Conservation (phyloP, 1,284 basidiomycete species). For the Pulchroboletus neoregius region DNA sequence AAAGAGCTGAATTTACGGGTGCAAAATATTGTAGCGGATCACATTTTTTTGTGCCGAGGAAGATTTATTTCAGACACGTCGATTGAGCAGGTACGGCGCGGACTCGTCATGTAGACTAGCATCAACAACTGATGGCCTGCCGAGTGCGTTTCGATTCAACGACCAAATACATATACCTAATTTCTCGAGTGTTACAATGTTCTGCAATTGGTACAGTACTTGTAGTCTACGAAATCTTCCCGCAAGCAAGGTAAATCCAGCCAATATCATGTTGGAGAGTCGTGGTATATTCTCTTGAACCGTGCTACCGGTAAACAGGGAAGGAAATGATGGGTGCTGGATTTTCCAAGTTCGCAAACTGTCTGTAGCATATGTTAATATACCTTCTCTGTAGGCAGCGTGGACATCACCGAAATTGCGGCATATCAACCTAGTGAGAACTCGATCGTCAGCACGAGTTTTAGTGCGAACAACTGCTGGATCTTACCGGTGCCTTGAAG, state of each 20-base stretch:
- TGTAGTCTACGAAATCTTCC: not conserved
- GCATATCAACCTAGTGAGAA: conserved; percentile 52
- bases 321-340: conserved; percentile 58
- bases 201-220: not conserved
- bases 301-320: conserved; percentile 48
- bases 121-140: not conserved
- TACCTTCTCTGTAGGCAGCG: not conserved
- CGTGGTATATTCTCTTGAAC: conserved; percentile 8
- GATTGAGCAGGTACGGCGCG: not conserved
- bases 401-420: conserved; percentile 47
- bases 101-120: not conserved
- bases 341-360: conserved; percentile 57
- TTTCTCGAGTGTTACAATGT: not conserved
- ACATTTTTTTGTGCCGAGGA: not conserved
- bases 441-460: conserved; percentile 2
- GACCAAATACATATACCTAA: not conserved
- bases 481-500: conserved; percentile 73
- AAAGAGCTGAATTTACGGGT: conserved; percentile 51
- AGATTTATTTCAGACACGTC: not conserved
- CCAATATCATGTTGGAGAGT: not conserved
- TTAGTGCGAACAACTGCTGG: not conserved
- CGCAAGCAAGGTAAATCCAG: not conserved
- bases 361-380: conserved; percentile 36
- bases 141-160: not conserved
- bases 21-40: not conserved